Percentiles rank a stretch among this genome's conserved stretches.
These are phyloP conservation scores for Begonia loranthoides DNA, from an alignment of 306 rosid species.

Conservation along the genomic window DNA sequence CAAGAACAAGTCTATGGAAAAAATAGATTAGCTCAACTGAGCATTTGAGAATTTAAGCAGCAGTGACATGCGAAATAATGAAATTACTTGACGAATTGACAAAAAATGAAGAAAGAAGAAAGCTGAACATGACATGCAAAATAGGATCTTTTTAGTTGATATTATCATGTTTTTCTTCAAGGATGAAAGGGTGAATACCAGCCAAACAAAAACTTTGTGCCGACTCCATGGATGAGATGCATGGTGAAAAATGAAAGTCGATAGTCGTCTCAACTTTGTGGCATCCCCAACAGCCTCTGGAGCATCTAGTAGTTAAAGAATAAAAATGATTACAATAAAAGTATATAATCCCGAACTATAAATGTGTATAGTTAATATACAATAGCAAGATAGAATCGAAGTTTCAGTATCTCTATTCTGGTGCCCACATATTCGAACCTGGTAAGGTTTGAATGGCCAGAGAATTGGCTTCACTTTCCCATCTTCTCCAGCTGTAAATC, in stretches of 20 bases:
- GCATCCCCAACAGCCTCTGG: constrained; percentile 15
- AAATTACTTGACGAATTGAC: no score
- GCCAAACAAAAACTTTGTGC: constrained; percentile 73
- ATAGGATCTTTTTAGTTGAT: not conserved
- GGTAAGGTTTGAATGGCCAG: constrained; percentile 33
- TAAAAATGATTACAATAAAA: constrained; percentile 5
- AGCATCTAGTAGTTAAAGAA: constrained; percentile 29
- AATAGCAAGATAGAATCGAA: not conserved
- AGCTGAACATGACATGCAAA: no score
- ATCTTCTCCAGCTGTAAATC: constrained; percentile 89
- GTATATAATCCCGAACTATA: not conserved
- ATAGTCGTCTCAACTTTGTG: constrained; percentile 39
- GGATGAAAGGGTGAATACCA: constrained; percentile 35
- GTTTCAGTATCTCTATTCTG: not conserved
- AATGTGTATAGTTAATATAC: no score
- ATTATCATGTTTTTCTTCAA: not conserved
- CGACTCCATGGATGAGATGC: constrained; percentile 90
- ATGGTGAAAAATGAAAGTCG: constrained; percentile 52
- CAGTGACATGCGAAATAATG: no score
- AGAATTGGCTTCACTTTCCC: constrained; percentile 83
- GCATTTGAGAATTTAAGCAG: no score
- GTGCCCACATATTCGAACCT: constrained; percentile 25
- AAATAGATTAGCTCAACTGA: no score
- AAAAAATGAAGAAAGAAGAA: no score
- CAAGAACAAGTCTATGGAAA: no score